Percentiles rank a stretch among this genome's conserved stretches.
Evolutionary conservation across 192 early-diverging fungal genomes (phyloP).

Genomic region (Coemansia sp.): DNA sequence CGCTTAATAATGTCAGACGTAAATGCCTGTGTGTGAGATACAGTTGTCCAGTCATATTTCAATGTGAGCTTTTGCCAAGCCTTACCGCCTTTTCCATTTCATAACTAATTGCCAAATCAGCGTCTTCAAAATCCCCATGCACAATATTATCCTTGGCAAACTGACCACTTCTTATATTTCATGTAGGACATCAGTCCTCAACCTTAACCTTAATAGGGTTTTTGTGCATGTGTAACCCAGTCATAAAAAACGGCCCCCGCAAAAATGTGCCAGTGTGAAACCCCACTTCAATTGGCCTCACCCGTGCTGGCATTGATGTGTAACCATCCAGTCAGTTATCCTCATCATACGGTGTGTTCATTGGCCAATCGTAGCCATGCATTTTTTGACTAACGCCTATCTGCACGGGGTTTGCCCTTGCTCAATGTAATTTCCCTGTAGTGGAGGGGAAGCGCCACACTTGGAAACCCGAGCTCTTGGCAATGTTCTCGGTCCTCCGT

Average conservation of each 20-base stretch:
- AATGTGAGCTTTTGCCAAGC: neutral
- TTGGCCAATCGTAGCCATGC: neutral
- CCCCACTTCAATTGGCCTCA: constrained; percentile 1
- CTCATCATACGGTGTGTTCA: neutral
- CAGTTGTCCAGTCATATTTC: neutral
- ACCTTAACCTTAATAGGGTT: neutral
- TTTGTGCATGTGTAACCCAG: neutral
- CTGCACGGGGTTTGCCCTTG: neutral
- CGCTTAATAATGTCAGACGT: too few relatives aligned
- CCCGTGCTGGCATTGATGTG: neutral
- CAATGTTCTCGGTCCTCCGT: neutral
- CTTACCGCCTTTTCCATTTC: neutral
- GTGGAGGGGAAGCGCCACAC: neutral
- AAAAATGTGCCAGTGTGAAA: constrained; percentile 1
- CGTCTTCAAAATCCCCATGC: neutral
- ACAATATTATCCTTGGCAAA: neutral
- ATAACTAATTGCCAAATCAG: neutral
- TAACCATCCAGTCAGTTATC: neutral
- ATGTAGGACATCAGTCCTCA: neutral
- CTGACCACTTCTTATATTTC: neutral
- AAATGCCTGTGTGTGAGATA: too few relatives aligned
- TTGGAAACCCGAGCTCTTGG: neutral
- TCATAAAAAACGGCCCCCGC: neutral
- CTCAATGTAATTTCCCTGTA: neutral
- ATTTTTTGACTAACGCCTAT: neutral